Evolutionary conservation across 768 basidiomycete species (phyloP), one percentile per base, ranked within the genome.

Genomic region (Tulasnella sp.): DNA sequence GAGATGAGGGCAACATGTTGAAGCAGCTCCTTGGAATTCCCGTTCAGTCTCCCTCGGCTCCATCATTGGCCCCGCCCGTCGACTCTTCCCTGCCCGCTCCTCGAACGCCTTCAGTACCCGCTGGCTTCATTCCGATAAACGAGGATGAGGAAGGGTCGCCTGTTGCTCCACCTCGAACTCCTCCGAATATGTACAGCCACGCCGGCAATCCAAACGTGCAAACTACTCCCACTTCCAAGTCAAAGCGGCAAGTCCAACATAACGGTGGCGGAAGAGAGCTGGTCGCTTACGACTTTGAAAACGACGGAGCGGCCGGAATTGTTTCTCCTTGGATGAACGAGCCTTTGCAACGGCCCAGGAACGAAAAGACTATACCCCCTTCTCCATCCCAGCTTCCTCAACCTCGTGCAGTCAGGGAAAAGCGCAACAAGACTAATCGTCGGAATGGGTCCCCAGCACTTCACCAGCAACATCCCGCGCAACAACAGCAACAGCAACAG

Each of bases 241-340:
- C 34, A 54, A 34, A 36, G 34, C 42, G 42, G 40, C 39, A 49
- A 52, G n/a, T 31, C 25, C 39, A 37, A 22, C 34, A 25, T 12
- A 49, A 36, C 38, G 42, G 39, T 25, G 36, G 29, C n/a, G 72
- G 29, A 17, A 31, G 72, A 34, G 72, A 73, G 34, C 29, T 75
- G 29, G 74, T 75, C 34, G 74, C 67, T 14, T 76, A 76, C 39
- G 67, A 74, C 25, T 76, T 76, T 40, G 73, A 74, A 58, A 38
- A 29, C 29, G 67, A 76, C 22, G 75, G 34, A n/a, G 52, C n/a
- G 42, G 64, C 38, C 4, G 69, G 67, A 6, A 54, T 76, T 4
- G 75, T 69, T 25, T 76, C 75, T 12, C 75, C 75, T 29, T 76
- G 75, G 75, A 73, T 73, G 72, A 73, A 73, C 52, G 67, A 67